Evolutionary conservation across 768 basidiomycete genomes (phyloP).

Genomic region (Rhodotorula babjevae): DNA sequence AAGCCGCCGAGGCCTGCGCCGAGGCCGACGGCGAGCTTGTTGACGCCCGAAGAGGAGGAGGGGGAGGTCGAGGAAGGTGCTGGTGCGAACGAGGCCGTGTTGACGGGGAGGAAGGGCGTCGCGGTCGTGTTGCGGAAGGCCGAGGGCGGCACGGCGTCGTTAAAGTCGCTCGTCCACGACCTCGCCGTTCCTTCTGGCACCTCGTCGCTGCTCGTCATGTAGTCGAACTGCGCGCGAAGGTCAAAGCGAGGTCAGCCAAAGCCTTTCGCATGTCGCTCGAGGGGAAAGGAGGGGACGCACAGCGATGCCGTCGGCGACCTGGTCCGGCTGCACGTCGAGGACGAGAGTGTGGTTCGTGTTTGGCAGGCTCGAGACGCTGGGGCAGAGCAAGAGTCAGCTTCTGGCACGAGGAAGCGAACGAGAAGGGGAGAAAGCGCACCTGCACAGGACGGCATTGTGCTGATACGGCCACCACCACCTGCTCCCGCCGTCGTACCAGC

Average conservation of each 20-base stretch:
- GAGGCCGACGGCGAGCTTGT: conserved; percentile 7
- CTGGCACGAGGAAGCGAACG: neutral
- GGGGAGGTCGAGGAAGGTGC: neutral
- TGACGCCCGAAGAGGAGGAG: neutral
- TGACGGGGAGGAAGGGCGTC: neutral
- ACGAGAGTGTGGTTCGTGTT: neutral
- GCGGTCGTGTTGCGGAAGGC: neutral
- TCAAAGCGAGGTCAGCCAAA: too few relatives aligned
- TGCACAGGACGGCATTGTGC: neutral
- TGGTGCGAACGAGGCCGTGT: neutral
- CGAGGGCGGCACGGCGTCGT: neutral
- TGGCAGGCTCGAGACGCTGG: neutral
- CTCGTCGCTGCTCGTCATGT: neutral
- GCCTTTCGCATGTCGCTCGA: neutral
- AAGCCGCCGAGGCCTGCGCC: neutral
- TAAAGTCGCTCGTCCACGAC: neutral
- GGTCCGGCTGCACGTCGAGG: neutral
- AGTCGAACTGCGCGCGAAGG: neutral
- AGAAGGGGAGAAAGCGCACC: neutral
- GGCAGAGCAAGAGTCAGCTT: neutral
- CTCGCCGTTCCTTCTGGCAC: neutral
- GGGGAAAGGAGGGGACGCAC: neutral
- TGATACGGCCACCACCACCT: neutral
- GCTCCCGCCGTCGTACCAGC: neutral
- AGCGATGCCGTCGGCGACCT: neutral